Percentiles rank a stretch among this genome's conserved stretches.
These are phyloP conservation scores for Magnaporthales sp. DNA, from an alignment of 2,329 filamentous ascomycete genomes.

Conservation along the genomic window DNA sequence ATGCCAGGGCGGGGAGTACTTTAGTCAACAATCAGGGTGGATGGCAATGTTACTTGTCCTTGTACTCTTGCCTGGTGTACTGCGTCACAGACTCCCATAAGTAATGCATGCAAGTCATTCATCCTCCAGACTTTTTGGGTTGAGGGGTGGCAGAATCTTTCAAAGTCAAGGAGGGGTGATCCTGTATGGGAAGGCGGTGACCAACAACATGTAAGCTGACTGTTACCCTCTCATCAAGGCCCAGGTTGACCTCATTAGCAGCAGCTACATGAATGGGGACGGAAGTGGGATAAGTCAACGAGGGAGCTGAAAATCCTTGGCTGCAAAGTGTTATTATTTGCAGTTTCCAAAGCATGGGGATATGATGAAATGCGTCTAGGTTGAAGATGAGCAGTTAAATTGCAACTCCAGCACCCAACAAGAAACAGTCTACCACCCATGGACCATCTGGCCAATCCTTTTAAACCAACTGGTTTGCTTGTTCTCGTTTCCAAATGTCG, in stretches of 20 bases:
- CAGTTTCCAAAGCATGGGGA: not conserved
- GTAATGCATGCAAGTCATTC: not conserved
- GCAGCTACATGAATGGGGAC: not conserved
- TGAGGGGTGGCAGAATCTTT: slow-evolving; percentile 3
- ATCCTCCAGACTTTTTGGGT: not conserved
- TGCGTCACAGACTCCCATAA: not conserved
- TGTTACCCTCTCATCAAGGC: not conserved
- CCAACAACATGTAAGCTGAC: not conserved
- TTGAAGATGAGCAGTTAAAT: not conserved
- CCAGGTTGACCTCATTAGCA: not conserved
- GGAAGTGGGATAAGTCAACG: not conserved
- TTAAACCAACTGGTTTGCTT: not conserved
- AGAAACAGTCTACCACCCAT: not conserved
- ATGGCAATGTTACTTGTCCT: not conserved
- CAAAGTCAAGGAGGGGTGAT: not conserved
- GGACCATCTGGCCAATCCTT: not conserved
- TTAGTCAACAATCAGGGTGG: not conserved
- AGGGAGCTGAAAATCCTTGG: not conserved
- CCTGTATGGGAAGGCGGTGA: not conserved
- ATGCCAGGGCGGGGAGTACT: not conserved
- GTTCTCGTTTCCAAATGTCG: not conserved
- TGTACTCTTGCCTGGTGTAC: not conserved
- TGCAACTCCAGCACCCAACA: not conserved
- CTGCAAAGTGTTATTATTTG: not conserved
- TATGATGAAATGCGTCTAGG: not conserved